Evolutionary conservation across 805 yeast species (phyloP).

Genomic region (Pichia californica): DNA sequence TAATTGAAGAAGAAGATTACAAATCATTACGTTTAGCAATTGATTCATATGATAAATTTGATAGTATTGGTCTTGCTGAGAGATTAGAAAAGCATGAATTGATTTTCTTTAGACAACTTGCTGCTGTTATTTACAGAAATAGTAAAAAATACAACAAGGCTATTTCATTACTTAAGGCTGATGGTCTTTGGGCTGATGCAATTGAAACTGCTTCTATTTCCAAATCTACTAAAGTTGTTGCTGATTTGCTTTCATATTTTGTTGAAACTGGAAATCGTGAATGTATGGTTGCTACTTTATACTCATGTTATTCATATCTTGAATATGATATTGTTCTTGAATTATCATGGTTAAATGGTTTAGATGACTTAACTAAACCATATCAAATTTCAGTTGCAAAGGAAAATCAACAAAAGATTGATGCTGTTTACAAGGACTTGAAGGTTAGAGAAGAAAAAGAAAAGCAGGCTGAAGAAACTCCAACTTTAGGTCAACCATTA

Average conservation of each 20-base stretch:
- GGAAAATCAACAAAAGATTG: constrained; percentile 65
- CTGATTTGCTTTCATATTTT: constrained; percentile 82
- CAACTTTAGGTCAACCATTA: constrained; percentile 58
- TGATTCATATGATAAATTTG: constrained; percentile 86
- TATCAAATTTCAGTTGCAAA: constrained; percentile 78
- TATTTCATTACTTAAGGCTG: constrained; percentile 79
- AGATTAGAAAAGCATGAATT: constrained; percentile 88
- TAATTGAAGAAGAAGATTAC: constrained; percentile 95
- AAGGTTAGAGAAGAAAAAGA: constrained; percentile 62
- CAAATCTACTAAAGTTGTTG: constrained; percentile 71
- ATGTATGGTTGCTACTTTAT: constrained; percentile 85
- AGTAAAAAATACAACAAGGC: constrained; percentile 92
- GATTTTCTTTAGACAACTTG: constrained; percentile 91
- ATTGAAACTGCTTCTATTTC: constrained; percentile 87
- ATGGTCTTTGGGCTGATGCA: constrained; percentile 92
- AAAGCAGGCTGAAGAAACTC: constrained; percentile 40
- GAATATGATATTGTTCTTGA: constrained; percentile 82
- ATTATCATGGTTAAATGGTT: constrained; percentile 81
- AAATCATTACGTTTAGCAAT: constrained; percentile 82
- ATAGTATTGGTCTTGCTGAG: constrained; percentile 84
- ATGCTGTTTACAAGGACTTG: constrained; percentile 62
- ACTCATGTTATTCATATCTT: constrained; percentile 74
- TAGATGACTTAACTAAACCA: constrained; percentile 84
- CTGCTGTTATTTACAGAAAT: constrained; percentile 89
- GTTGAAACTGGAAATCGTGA: constrained; percentile 97